Conservation (phyloP, 345 rosid species). For the Eucalyptus polyanthemos region DNA sequence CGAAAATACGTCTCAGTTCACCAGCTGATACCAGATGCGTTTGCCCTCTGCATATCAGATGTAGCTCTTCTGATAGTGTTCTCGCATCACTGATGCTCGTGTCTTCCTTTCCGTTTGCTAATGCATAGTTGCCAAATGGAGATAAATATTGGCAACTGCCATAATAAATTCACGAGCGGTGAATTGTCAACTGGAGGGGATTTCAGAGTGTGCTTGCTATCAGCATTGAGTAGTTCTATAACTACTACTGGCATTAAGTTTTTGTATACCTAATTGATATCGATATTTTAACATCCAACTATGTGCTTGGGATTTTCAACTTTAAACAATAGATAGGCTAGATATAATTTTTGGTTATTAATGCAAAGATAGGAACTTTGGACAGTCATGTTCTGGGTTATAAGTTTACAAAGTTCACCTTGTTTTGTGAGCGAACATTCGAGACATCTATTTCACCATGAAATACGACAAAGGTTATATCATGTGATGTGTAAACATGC, state of each 20-base stretch:
- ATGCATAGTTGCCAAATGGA: neutral
- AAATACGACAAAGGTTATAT: neutral
- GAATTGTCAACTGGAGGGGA: neutral
- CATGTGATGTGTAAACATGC: neutral
- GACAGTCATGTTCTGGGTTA: neutral
- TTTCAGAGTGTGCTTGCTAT: neutral
- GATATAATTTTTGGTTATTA: fast-evolving
- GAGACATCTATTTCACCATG: neutral
- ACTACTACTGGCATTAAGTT: neutral
- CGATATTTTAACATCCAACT: neutral
- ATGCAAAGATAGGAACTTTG: neutral
- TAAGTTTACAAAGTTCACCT: neutral
- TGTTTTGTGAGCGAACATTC: neutral
- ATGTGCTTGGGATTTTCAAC: neutral
- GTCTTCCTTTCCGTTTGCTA: neutral
- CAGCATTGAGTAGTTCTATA: neutral
- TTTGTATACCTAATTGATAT: neutral
- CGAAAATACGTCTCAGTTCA: too few species aligned
- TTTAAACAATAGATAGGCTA: neutral
- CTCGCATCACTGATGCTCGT: neutral
- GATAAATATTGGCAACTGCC: neutral
- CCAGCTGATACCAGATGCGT: neutral
- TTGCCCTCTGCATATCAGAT: neutral
- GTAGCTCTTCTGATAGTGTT: neutral
- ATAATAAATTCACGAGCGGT: neutral